phyloP scores from a whole-genome alignment of 495 filamentous ascomycete species.

The Penicillium taxi region DNA sequence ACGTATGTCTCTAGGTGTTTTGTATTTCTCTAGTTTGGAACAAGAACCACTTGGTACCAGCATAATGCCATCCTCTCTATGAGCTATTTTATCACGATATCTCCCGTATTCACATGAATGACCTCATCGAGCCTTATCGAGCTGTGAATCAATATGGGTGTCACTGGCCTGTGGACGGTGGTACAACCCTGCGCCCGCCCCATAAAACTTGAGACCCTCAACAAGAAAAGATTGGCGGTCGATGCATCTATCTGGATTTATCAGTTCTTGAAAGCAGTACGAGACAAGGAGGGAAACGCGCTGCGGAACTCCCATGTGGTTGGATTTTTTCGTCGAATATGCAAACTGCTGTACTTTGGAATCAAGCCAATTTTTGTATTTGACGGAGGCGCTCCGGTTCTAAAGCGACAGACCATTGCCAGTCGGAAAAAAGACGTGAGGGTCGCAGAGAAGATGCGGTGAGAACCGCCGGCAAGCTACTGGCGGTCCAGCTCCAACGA shows the following conservation, averaged over 20 bases:
- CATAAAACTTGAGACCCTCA: constrained; percentile 91
- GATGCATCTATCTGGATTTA: constrained; percentile 99
- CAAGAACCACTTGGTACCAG: too few species aligned
- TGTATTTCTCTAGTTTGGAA: too few species aligned
- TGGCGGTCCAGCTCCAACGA: constrained; percentile 89
- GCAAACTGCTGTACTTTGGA: constrained; percentile 93
- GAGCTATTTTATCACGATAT: too few species aligned
- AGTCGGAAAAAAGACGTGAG: constrained; percentile 71
- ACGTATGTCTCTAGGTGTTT: too few species aligned
- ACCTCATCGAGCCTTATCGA: too few species aligned
- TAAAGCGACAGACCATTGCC: constrained; percentile 87
- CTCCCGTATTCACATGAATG: too few species aligned
- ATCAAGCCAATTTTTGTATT: constrained; percentile 97
- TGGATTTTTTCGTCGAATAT: constrained; percentile 95
- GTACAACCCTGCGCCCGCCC: constrained; percentile 76
- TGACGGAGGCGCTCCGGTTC: constrained; percentile 83
- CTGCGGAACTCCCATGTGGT: constrained; percentile 91
- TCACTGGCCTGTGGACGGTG: constrained; percentile 93
- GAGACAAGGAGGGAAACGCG: constrained; percentile 96
- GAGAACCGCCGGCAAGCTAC: constrained; percentile 76
- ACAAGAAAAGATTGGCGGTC: constrained; percentile 88
- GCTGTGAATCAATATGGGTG: constrained; percentile 62
- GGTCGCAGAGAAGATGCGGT: constrained; percentile 89
- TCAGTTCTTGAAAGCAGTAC: constrained; percentile 96
- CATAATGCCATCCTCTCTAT: too few species aligned